phyloP scores from a whole-genome alignment of 768 basidiomycete genomes.

The Neoboletus subvelutipes region DNA sequence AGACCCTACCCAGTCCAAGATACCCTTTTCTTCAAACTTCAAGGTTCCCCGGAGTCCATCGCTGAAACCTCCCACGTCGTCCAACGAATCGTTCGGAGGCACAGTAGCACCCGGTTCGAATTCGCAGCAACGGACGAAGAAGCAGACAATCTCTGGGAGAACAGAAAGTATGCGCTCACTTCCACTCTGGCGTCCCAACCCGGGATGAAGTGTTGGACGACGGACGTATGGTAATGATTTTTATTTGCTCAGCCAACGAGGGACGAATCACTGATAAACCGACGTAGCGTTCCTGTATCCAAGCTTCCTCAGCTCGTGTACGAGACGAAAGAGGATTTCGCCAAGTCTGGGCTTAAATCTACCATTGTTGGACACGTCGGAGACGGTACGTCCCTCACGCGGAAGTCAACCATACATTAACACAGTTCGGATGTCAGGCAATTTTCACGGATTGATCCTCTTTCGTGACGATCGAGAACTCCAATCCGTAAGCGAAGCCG shows the following conservation, averaged over 20 bases:
- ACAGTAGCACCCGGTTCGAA: slow-evolving; percentile 66
- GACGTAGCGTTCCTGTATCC: slow-evolving; percentile 63
- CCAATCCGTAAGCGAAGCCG: slow-evolving; percentile 51
- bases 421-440: slow-evolving; percentile 32
- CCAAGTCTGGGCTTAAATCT: slow-evolving; percentile 51
- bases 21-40: slow-evolving; percentile 90
- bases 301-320: slow-evolving; percentile 66
- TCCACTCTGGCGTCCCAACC: slow-evolving; percentile 65
- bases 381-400: slow-evolving; percentile 53
- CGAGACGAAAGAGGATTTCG: slow-evolving; percentile 79
- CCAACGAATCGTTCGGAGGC: slow-evolving; percentile 58
- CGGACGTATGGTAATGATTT: slow-evolving; percentile 76
- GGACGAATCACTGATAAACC: not conserved
- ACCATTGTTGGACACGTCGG: slow-evolving; percentile 83
- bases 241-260: not conserved
- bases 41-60: slow-evolving; percentile 66
- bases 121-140: slow-evolving; percentile 76
- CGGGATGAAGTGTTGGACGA: slow-evolving; percentile 74
- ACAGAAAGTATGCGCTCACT: slow-evolving; percentile 81
- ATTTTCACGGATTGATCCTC: slow-evolving; percentile 50
- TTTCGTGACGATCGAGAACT: slow-evolving; percentile 62
- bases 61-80: slow-evolving; percentile 58
- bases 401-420: not conserved
- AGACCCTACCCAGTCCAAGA: slow-evolving; percentile 67
- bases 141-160: slow-evolving; percentile 77